Evolutionary conservation across 2,329 filamentous ascomycete species (phyloP), one percentile per base, ranked within the genome.

Genomic region (Cladophialophora bantiana): DNA sequence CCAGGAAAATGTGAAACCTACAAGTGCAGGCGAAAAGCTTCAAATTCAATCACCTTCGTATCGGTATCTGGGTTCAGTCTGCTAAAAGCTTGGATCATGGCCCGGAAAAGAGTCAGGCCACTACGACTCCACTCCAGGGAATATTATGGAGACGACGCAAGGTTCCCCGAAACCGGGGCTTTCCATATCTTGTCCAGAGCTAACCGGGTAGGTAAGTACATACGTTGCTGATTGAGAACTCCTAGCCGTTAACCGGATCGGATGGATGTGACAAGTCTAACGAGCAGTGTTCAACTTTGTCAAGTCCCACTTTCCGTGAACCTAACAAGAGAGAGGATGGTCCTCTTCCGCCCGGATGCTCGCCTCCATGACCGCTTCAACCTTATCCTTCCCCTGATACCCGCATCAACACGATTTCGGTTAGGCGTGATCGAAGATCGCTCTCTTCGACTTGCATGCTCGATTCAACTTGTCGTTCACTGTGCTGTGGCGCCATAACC

Each of bases 361-460:
- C 57, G 42, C 57, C 57, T 36, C 42, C 42, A 6, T 18, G 32
- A 3, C 57, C 20, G 10, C 45, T 32, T 52, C 4, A 42, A 40
- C 45, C 34, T n/a, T 40, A 42, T 26, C 59, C 52, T 36, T 55
- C 26, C 26, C 52, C 34, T 55, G 55, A 26, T 42, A 36, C 35
- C 35, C 55, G 55, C 55, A 13, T 36, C 42, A 45, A 13, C 20
- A 57, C 53, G 4, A 38, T 68, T 65, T n/a, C 15, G 53, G 64
- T 34, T 48, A 67, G 58, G 67, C 61, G 67, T 64, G 64, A 69
- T 69, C 67, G 67, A 62, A 54, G 67, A 69, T 69, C 67, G 52
- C 57, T 48, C 67, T 69, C 67, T 56, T 67, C 55, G 18, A 69
- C 63, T 59, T 69, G 60, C 63, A 57, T 62, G 32, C 58, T 66